These are phyloP conservation scores for Kalanchoe fedtschenkoi DNA, from an alignment of 164 flowering plant genomes.

Conservation along the genomic window DNA sequence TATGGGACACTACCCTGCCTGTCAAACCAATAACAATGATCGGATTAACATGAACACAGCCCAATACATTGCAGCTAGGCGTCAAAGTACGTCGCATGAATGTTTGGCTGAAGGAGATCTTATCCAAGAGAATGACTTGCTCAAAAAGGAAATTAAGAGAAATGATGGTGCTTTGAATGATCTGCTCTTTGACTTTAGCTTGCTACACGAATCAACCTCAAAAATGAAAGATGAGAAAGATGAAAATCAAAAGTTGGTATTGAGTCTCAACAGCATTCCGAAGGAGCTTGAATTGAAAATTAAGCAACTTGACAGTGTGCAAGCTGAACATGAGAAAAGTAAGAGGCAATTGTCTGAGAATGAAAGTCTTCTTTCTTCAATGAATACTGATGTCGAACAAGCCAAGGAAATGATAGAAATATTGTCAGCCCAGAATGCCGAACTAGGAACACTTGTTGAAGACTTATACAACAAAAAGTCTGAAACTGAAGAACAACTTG, in stretches of 20 bases:
- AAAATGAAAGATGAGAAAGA: conserved; percentile 47
- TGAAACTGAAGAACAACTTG: conserved; percentile 43
- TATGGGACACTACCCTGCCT: not conserved
- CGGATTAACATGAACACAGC: not conserved
- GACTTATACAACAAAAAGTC: conserved; percentile 41
- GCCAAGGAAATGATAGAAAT: conserved; percentile 31
- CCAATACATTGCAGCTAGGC: conserved; percentile 9
- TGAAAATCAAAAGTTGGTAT: conserved; percentile 41
- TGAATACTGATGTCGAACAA: conserved; percentile 42
- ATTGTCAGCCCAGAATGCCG: conserved; percentile 43
- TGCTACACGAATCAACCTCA: conserved; percentile 80
- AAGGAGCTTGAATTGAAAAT: conserved; percentile 41
- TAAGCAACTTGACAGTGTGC: conserved; percentile 32
- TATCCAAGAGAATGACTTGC: conserved; percentile 30
- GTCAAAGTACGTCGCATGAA: conserved; percentile 4
- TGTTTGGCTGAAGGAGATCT: conserved; percentile 18
- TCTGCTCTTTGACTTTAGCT: conserved; percentile 64
- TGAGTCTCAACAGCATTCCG: conserved; percentile 25
- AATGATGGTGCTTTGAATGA: conserved; percentile 59
- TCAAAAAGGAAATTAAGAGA: conserved; percentile 43
- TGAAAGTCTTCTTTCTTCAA: conserved; percentile 29
- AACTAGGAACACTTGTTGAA: conserved; percentile 38
- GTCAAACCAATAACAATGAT: conserved; percentile 7
- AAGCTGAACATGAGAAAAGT: conserved; percentile 30
- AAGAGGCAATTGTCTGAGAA: conserved; percentile 30